phyloP scores from a whole-genome alignment of 441 rosid species.

The Gossypium schwendimanii region DNA sequence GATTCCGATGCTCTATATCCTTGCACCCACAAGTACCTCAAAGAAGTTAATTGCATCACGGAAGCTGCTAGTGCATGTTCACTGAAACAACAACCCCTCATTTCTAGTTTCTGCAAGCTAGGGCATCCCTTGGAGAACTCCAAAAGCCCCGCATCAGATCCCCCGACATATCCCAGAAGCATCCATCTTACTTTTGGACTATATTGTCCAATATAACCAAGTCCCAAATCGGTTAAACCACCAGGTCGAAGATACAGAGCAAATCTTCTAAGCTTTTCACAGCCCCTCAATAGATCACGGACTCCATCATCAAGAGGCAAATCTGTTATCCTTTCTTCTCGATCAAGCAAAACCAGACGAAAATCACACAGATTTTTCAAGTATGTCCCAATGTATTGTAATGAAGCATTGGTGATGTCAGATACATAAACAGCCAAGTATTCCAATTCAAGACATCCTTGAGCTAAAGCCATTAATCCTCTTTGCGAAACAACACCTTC shows the following conservation, averaged over 20 bases:
- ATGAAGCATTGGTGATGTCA: slow-evolving; percentile 70
- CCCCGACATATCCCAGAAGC: slow-evolving; percentile 71
- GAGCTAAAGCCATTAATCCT: neutral
- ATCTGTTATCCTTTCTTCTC: slow-evolving; percentile 68
- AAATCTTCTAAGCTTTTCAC: slow-evolving; percentile 71
- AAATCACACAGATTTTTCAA: slow-evolving; percentile 70
- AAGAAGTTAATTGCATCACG: slow-evolving; percentile 49
- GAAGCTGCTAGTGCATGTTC: slow-evolving; percentile 68
- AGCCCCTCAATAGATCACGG: slow-evolving; percentile 64
- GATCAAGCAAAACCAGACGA: slow-evolving; percentile 77
- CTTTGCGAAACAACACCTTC: slow-evolving; percentile 16
- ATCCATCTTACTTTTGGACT: slow-evolving; percentile 79
- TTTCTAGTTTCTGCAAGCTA: slow-evolving; percentile 75
- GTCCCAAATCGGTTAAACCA: slow-evolving; percentile 71
- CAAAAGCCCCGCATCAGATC: slow-evolving; percentile 61
- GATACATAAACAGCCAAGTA: slow-evolving; percentile 82
- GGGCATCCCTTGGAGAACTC: slow-evolving; percentile 83
- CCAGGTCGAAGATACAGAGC: slow-evolving; percentile 75
- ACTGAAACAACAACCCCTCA: slow-evolving; percentile 84
- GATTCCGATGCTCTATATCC: slow-evolving; percentile 53
- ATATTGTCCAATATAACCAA: slow-evolving; percentile 62
- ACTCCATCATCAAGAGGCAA: slow-evolving; percentile 88
- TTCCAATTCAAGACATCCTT: slow-evolving; percentile 70
- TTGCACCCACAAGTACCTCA: slow-evolving; percentile 93
- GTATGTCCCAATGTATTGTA: slow-evolving; percentile 54